Evolutionary conservation across 306 rosid species (phyloP).

Genomic region (Fragaria vesca): DNA sequence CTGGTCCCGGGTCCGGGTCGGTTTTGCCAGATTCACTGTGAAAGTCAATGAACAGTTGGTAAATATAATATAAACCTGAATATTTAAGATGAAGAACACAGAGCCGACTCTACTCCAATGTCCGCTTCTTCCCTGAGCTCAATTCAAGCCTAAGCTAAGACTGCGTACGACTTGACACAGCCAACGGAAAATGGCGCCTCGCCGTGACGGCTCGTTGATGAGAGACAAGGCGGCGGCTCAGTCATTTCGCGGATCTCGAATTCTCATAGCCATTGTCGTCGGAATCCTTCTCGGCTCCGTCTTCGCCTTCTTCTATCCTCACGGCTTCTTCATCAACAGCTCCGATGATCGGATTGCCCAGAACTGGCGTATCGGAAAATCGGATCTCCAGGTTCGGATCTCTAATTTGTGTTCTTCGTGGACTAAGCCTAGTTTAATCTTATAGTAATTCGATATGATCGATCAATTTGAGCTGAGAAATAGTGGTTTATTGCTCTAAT

Average conservation of each 20-base stretch:
- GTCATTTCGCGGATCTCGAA: slow-evolving; percentile 48
- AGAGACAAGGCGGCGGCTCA: slow-evolving; percentile 49
- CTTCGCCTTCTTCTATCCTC: slow-evolving; percentile 57
- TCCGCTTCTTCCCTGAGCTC: slow-evolving; percentile 9
- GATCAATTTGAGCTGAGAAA: not conserved
- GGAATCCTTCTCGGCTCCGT: slow-evolving; percentile 66
- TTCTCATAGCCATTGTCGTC: slow-evolving; percentile 41
- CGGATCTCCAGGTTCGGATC: slow-evolving; percentile 49
- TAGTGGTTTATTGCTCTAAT: not conserved
- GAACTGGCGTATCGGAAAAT: slow-evolving; percentile 37
- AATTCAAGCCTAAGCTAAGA: not conserved
- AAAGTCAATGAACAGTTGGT: not conserved
- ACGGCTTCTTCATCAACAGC: slow-evolving; percentile 36
- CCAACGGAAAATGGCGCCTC: slow-evolving; percentile 60
- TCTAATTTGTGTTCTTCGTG: not conserved
- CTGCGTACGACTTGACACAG: not conserved
- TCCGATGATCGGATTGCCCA: slow-evolving; percentile 32
- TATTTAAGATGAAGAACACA: not conserved
- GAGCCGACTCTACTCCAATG: not conserved
- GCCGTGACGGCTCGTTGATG: slow-evolving; percentile 50
- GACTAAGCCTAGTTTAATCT: not conserved
- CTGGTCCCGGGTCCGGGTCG: not conserved
- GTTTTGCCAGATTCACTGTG: not conserved
- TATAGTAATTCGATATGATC: not conserved
- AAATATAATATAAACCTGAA: not conserved